Conservation (phyloP, 1,284 basidiomycete species). For the Ustilago trichophora region DNA sequence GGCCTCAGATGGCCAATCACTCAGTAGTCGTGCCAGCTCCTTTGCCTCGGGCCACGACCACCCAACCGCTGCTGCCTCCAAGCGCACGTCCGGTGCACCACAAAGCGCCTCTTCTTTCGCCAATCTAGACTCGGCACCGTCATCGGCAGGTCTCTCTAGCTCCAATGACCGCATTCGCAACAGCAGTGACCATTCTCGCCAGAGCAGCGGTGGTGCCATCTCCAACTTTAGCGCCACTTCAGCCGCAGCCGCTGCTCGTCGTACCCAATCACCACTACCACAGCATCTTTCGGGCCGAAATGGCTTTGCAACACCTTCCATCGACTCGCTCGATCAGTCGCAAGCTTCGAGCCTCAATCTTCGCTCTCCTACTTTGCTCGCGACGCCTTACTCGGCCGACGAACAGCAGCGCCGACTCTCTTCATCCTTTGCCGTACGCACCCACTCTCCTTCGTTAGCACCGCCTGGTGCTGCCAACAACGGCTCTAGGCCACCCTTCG, state of each 20-base stretch:
- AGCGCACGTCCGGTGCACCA: slow-evolving; percentile 1
- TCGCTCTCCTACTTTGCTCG: slow-evolving; percentile 10
- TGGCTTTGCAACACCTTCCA: slow-evolving; percentile 5
- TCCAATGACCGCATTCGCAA: slow-evolving; percentile 20
- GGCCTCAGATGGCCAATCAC: slow-evolving; percentile 12
- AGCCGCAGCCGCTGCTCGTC: slow-evolving; percentile 2
- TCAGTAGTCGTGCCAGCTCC: slow-evolving; percentile 32
- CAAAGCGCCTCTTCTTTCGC: background rate
- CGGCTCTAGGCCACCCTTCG: slow-evolving; percentile 30
- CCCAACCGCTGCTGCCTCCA: background rate
- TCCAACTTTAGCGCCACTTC: slow-evolving; percentile 17
- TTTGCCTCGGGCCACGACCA: slow-evolving; percentile 26
- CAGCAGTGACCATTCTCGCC: slow-evolving; percentile 21
- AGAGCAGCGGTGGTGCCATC: slow-evolving; percentile 24
- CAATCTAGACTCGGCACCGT: background rate
- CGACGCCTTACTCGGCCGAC: background rate
- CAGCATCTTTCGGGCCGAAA: background rate
- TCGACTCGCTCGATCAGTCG: slow-evolving; percentile 4
- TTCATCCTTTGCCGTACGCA: slow-evolving; percentile 6
- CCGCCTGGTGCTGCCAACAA: slow-evolving; percentile 2
- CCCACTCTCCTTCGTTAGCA: slow-evolving; percentile 1
- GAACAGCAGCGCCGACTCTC: slow-evolving; percentile 29
- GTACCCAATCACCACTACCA: slow-evolving; percentile 13
- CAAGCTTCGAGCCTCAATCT: background rate
- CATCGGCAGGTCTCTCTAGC: slow-evolving; percentile 1